Evolutionary conservation across 306 rosid species (phyloP), one percentile per base, ranked within the genome.

Genomic region (Crotalaria pallida): DNA sequence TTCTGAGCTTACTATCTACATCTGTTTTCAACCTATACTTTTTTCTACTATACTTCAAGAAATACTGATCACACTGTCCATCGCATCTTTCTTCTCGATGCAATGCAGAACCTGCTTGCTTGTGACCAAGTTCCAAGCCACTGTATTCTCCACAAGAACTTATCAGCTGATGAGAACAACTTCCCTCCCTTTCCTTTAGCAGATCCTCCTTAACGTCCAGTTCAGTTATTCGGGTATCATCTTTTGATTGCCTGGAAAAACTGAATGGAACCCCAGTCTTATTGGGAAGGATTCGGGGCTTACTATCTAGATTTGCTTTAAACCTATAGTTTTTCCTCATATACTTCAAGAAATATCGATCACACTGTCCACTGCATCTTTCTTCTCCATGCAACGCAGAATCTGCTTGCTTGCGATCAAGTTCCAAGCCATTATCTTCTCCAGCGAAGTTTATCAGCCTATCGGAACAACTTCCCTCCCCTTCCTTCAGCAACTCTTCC

Each of bases 111-210:
- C 51, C 80, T 13, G 21, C 67, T 65, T 64, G 87, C 72, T 81
- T 80, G 61, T 9, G 50, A 66, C 82, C 83, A 81, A 26, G 73
- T 27, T 77, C 85, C 55, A 78, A 18, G 5, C 84, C 67, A 65
- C n/a, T 72, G 1, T 79, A 76, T 67, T 77, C 80, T 24, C 77
- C 77, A 55, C 73, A 40, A 0, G 59, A 61, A 70, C 51, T 81
- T 48, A 71, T 65, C 51, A 62, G 13, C 67, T 75, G 75, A 55
- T 66, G 59, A 40, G 91, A 85, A 49, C 82, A 78, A 55, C 89
- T 85, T 66, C 79, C 84, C 64, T 74, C 76, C 43, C 82, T 87
- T 75, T 84, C 88, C 74, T 85, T 80, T 75, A 76, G 47, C 44
- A 24, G 19, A 49, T 45, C 80, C 27, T 74, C 74, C 61, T 61